phyloP scores from a whole-genome alignment of 2,329 filamentous ascomycete species.

The Talaromyces sp. region DNA sequence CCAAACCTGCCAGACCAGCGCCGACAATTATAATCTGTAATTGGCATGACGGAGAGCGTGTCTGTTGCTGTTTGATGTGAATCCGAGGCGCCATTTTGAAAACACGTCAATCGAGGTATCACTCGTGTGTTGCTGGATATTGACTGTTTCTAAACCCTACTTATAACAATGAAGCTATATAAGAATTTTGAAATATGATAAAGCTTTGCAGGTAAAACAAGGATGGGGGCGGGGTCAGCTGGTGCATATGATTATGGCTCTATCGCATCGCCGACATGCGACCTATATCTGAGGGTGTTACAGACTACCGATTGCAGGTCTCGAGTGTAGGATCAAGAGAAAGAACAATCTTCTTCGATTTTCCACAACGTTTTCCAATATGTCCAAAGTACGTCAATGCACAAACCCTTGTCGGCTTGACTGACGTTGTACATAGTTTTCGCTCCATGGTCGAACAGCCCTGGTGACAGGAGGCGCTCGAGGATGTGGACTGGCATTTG shows the following conservation, averaged over 20 bases:
- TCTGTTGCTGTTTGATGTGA: constrained; percentile 38
- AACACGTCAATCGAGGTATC: neutral
- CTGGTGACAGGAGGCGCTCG: constrained; percentile 48
- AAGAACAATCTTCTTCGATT: neutral
- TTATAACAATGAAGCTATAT: neutral
- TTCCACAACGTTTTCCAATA: neutral
- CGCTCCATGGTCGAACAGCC: constrained; percentile 47
- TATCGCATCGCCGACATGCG: neutral
- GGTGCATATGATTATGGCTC: neutral
- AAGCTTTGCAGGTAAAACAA: neutral
- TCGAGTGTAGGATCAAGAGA: neutral
- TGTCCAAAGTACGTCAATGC: neutral
- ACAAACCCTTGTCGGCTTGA: neutral
- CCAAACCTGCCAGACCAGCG: constrained; percentile 46
- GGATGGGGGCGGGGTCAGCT: neutral
- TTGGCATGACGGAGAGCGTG: constrained; percentile 30
- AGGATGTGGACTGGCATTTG: constrained; percentile 47
- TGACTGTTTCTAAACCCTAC: neutral
- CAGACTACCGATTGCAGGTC: neutral
- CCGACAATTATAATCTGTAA: constrained; percentile 34
- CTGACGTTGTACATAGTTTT: constrained; percentile 43
- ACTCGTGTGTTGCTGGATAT: neutral
- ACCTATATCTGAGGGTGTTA: neutral
- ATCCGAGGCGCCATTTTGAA: constrained; percentile 36
- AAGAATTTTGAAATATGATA: neutral